Evolutionary conservation across 2,329 filamentous ascomycete genomes (phyloP).

Genomic region (Cladosporium sp.): DNA sequence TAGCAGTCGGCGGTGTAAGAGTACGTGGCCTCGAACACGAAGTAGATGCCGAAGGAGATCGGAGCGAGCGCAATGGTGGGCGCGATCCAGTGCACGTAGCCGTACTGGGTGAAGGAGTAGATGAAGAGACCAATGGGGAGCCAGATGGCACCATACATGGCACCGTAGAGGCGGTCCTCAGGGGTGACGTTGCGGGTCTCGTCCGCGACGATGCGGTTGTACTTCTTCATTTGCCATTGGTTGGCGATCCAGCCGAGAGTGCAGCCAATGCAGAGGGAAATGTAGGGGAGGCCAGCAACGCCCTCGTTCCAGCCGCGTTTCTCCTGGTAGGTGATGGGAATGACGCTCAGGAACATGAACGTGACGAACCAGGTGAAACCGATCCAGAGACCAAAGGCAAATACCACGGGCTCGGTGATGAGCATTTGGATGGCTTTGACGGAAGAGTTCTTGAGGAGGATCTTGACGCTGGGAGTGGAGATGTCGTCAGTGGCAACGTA

Average conservation of each 20-base stretch:
- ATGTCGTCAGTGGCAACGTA: constrained; percentile 51
- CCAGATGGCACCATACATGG: constrained; percentile 45
- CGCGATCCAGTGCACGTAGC: constrained; percentile 46
- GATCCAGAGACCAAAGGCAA: constrained; percentile 50
- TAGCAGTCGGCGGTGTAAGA: constrained; percentile 52
- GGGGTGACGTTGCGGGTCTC: constrained; percentile 36
- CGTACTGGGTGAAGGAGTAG: constrained; percentile 53
- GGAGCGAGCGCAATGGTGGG: constrained; percentile 47
- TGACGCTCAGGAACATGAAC: constrained; percentile 52
- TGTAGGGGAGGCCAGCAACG: constrained; percentile 43
- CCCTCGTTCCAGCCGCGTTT: constrained; percentile 52
- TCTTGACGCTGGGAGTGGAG: constrained; percentile 46
- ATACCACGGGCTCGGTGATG: constrained; percentile 47
- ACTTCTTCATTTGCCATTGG: constrained; percentile 50
- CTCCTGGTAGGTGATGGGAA: constrained; percentile 48
- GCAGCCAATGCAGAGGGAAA: constrained; percentile 47
- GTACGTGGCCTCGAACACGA: constrained; percentile 46
- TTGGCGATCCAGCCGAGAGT: constrained; percentile 47
- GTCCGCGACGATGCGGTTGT: constrained; percentile 38
- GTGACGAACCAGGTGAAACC: constrained; percentile 51
- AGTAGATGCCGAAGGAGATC: constrained; percentile 52
- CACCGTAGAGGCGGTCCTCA: constrained; percentile 47
- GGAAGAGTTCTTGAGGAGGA: constrained; percentile 46
- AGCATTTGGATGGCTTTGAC: constrained; percentile 51
- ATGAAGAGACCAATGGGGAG: constrained; percentile 50